Conservation (phyloP, 2,329 filamentous ascomycete species). For the Colletotrichum costaricense region DNA sequence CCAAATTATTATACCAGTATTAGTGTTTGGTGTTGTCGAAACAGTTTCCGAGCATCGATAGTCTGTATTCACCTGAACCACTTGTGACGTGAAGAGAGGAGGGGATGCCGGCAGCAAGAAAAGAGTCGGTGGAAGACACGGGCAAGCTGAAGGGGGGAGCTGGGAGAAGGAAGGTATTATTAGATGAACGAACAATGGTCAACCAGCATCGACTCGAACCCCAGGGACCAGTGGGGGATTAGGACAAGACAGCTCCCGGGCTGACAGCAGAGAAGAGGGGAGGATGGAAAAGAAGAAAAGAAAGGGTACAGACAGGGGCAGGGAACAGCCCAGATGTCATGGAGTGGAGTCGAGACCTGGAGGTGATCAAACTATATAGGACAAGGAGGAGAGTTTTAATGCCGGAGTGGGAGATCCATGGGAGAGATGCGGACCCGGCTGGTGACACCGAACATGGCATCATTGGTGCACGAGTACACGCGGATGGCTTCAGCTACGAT, state of each 20-base stretch:
- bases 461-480: conserved; percentile 5
- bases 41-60: background rate
- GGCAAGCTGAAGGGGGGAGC: background rate
- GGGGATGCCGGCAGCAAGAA: conserved; percentile 18
- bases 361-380: conserved; percentile 36
- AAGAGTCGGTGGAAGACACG: background rate
- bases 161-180: conserved; percentile 12
- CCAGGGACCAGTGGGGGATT: conserved; percentile 29
- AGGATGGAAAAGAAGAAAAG: conserved; percentile 3
- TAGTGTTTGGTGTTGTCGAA: background rate
- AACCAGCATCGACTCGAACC: conserved; percentile 8
- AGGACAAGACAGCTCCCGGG: conserved; percentile 27
- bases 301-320: conserved; percentile 27
- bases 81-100: conserved; percentile 13
- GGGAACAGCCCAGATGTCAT: conserved; percentile 19
- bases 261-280: conserved; percentile 23
- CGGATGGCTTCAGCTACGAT: conserved; percentile 7
- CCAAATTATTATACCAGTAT: background rate
- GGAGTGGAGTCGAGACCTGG: conserved; percentile 21
- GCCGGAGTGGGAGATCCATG: conserved; percentile 26
- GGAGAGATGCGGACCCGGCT: conserved; percentile 8
- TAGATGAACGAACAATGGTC: conserved; percentile 13
- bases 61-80: conserved; percentile 7
- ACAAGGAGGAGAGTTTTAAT: conserved; percentile 28
- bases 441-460: conserved; percentile 24